Conservation (phyloP, 805 yeast genomes). For the Ogataea ganodermae region DNA sequence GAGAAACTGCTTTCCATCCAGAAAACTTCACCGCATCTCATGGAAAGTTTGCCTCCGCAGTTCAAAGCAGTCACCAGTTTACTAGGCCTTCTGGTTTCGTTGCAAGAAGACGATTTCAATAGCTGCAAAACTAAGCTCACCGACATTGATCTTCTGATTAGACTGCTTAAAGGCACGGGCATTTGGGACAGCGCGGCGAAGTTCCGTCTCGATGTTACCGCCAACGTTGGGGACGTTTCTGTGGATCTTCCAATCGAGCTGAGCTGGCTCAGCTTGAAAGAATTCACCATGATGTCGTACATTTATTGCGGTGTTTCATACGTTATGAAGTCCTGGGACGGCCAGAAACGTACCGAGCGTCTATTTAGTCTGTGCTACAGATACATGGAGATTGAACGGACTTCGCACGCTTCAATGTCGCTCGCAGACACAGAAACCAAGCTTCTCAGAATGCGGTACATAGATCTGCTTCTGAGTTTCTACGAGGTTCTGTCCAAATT, state of each 20-base stretch:
- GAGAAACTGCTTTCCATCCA: conserved; percentile 21
- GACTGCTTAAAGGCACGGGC: conserved; percentile 30
- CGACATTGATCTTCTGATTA: conserved; percentile 32
- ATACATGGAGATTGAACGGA: conserved; percentile 35
- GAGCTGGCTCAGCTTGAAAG: conserved; percentile 46
- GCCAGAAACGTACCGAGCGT: conserved; percentile 37
- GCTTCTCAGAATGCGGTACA: conserved; percentile 33
- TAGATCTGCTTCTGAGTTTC: conserved; percentile 34
- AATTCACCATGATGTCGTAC: conserved; percentile 43
- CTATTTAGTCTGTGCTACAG: conserved; percentile 40
- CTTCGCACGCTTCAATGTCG: conserved; percentile 15
- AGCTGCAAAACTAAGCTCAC: conserved; percentile 30
- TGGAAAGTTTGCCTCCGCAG: conserved; percentile 33
- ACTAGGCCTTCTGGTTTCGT: conserved; percentile 29
- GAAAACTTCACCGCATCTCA: neutral
- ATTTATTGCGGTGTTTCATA: conserved; percentile 45
- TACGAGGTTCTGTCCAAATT: conserved; percentile 43
- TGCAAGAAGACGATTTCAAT: conserved; percentile 32
- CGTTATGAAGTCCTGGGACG: conserved; percentile 39
- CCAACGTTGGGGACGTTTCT: neutral
- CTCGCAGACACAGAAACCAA: conserved; percentile 28
- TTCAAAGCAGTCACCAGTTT: conserved; percentile 36
- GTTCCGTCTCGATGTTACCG: conserved; percentile 9
- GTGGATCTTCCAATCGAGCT: conserved; percentile 30
- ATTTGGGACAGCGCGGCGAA: conserved; percentile 12